phyloP scores from a whole-genome alignment of 2,329 filamentous ascomycete species.

The Exutisphaerella laricina region DNA sequence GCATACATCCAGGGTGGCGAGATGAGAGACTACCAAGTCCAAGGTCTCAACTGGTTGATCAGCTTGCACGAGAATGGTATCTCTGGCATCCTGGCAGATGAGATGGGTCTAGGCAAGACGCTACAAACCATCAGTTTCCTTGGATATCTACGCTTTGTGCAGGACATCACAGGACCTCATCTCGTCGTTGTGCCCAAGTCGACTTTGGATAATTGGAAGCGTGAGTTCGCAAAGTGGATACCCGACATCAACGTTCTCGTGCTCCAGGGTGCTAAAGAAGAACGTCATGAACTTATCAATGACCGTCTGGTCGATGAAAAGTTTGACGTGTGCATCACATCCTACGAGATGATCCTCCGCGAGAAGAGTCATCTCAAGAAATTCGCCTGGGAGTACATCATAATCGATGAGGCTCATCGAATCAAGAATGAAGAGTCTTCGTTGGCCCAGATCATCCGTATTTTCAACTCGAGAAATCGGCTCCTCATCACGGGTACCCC shows the following conservation, averaged over 20 bases:
- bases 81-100: conserved; percentile 92
- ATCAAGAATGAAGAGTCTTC: conserved; percentile 99
- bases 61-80: conserved; percentile 98
- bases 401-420: conserved; percentile 94
- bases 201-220: conserved; percentile 96
- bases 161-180: conserved; percentile 85
- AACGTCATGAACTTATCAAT: conserved; percentile 80
- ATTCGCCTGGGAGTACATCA: conserved; percentile 99
- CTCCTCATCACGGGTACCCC: conserved; percentile 95
- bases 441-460: conserved; percentile 87
- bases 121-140: conserved; percentile 96
- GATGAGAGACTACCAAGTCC: conserved; percentile 96
- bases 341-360: conserved; percentile 96
- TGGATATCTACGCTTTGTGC: conserved; percentile 86
- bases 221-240: conserved; percentile 90
- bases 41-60: conserved; percentile 94
- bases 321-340: conserved; percentile 97
- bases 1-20: conserved; percentile 74
- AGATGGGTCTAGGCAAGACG: conserved; percentile 98
- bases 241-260: conserved; percentile 93
- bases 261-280: conserved; percentile 90
- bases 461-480: conserved; percentile 93
- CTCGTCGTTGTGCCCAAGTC: conserved; percentile 92
- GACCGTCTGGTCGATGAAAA: conserved; percentile 88
- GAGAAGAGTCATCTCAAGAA: conserved; percentile 95